Percentiles rank a stretch among this genome's conserved stretches.
phyloP scores from a whole-genome alignment of 2,329 filamentous ascomycete genomes.

The Diplodia corticola region DNA sequence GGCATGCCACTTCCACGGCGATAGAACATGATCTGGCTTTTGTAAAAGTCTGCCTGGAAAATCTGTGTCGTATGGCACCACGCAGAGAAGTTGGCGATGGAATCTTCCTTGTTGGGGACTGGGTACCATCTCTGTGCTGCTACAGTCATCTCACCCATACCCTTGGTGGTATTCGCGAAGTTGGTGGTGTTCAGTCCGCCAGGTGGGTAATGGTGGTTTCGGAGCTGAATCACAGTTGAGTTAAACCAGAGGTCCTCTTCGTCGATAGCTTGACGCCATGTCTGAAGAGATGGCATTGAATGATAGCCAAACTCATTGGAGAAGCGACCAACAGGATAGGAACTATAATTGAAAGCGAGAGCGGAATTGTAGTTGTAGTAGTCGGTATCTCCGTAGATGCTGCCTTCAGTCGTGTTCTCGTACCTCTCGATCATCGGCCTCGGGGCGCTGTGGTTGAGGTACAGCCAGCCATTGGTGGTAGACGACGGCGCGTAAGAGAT shows the following conservation, averaged over 20 bases:
- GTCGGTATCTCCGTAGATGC: slow-evolving; percentile 62
- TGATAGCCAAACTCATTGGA: slow-evolving; percentile 66
- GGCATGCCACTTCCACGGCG: slow-evolving; percentile 58
- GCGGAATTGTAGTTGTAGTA: slow-evolving; percentile 60
- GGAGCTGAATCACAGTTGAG: slow-evolving; percentile 54
- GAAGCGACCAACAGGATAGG: slow-evolving; percentile 61
- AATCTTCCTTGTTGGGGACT: slow-evolving; percentile 53
- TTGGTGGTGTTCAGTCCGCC: slow-evolving; percentile 51
- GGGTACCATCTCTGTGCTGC: slow-evolving; percentile 60
- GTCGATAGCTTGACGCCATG: slow-evolving; percentile 57
- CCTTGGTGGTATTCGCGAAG: slow-evolving; percentile 44
- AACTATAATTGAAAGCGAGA: slow-evolving; percentile 55
- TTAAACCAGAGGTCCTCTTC: slow-evolving; percentile 58
- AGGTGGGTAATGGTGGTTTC: slow-evolving; percentile 61
- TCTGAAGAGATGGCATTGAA: slow-evolving; percentile 61
- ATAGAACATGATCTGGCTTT: slow-evolving; percentile 62
- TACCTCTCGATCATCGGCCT: slow-evolving; percentile 60
- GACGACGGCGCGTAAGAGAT: slow-evolving; percentile 63
- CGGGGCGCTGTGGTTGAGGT: slow-evolving; percentile 54
- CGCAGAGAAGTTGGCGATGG: slow-evolving; percentile 59
- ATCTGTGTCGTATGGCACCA: slow-evolving; percentile 65
- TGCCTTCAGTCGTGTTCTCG: slow-evolving; percentile 53
- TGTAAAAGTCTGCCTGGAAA: slow-evolving; percentile 65
- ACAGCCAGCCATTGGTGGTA: slow-evolving; percentile 60
- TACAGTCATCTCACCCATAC: slow-evolving; percentile 60